Conservation (phyloP, 208 protist genomes). For the Crithidia mellificae region DNA sequence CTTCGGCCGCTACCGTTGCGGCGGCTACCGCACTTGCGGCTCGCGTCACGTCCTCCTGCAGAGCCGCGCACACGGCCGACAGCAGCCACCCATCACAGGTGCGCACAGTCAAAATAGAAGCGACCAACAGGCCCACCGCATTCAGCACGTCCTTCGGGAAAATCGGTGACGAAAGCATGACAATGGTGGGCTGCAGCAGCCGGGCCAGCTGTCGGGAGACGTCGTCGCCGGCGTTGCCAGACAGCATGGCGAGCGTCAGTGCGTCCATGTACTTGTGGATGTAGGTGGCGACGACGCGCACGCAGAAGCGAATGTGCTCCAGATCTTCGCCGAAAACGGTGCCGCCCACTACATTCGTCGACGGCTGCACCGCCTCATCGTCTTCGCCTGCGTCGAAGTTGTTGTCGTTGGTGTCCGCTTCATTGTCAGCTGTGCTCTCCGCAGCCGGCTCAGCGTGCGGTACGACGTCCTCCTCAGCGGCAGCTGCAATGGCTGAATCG, state of each 20-base stretch:
- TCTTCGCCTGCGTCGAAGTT: neutral
- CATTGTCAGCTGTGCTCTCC: conserved; percentile 2
- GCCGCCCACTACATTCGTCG: conserved; percentile 5
- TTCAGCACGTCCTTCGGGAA: conserved; percentile 92
- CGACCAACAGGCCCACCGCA: conserved; percentile 76
- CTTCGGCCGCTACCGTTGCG: neutral
- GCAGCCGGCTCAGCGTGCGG: neutral
- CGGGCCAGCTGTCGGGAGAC: conserved; percentile 38
- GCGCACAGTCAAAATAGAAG: conserved; percentile 71
- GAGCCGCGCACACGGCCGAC: conserved; percentile 41
- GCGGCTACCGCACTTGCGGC: neutral
- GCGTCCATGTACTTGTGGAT: conserved; percentile 75
- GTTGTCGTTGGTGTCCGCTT: neutral
- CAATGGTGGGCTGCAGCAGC: conserved; percentile 49
- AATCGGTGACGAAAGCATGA: conserved; percentile 63
- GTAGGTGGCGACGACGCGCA: conserved; percentile 83
- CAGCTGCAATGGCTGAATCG: neutral
- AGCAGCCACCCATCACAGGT: conserved; percentile 53
- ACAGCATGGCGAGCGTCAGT: conserved; percentile 18
- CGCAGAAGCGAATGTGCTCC: conserved; percentile 80
- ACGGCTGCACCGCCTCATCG: neutral
- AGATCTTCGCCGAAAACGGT: conserved; percentile 81
- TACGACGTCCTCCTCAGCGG: neutral
- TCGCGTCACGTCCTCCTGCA: conserved; percentile 28
- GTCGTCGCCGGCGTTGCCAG: neutral